phyloP scores from a whole-genome alignment of 78 protist genomes.

The Dictyostelium purpureum region DNA sequence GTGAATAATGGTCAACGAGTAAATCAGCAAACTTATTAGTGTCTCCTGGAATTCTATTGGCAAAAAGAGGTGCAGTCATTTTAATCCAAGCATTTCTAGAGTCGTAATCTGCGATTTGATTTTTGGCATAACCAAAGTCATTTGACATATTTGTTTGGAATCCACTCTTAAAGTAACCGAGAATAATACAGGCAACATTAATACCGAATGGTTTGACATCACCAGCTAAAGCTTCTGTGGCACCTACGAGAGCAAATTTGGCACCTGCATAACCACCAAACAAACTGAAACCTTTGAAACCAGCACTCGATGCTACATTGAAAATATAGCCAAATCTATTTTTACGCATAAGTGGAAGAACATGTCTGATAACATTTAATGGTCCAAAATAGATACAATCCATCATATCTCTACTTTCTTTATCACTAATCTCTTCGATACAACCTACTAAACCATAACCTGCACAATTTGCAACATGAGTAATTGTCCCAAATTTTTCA shows the following conservation, averaged over 20 bases:
- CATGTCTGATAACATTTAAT: neutral
- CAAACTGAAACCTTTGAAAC: neutral
- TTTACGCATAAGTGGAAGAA: neutral
- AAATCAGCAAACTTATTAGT: too few relatives aligned
- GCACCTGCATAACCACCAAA: constrained; percentile 5
- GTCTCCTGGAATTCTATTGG: too few relatives aligned
- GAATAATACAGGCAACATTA: neutral
- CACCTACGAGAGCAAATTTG: constrained; percentile 1
- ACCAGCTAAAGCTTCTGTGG: neutral
- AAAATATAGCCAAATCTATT: constrained; percentile 1
- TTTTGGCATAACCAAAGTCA: too few relatives aligned
- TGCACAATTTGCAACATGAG: constrained; percentile 31
- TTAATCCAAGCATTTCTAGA: too few relatives aligned
- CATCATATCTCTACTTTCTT: neutral
- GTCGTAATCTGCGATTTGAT: too few relatives aligned
- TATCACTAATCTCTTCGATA: neutral
- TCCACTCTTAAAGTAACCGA: constrained; percentile 5
- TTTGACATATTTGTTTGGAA: too few relatives aligned
- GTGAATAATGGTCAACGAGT: too few relatives aligned
- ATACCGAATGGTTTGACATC: constrained; percentile 22
- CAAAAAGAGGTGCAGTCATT: too few relatives aligned
- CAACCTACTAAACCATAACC: neutral
- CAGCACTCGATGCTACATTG: neutral
- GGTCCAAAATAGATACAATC: constrained; percentile 20
- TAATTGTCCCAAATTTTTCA: constrained; percentile 4